Evolutionary conservation across 306 rosid genomes (phyloP).

Genomic region (Malus sylvestris): DNA sequence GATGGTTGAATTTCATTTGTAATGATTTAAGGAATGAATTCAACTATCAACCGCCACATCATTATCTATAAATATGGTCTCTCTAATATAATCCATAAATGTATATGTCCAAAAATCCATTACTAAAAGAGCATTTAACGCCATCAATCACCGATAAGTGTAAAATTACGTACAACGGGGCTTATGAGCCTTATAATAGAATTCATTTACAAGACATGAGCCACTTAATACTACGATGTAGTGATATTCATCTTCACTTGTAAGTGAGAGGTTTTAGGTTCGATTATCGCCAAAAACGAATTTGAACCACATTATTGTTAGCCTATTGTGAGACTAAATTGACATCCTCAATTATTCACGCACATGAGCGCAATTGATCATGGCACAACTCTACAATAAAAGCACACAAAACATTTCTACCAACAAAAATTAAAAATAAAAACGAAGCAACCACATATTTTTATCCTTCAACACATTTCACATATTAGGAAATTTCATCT

Average conservation of each 20-base stretch:
- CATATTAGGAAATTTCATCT: background rate
- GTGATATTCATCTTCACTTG: no score
- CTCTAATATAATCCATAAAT: no score
- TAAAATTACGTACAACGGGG: background rate
- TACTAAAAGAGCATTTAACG: background rate
- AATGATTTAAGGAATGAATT: no score
- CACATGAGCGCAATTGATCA: background rate
- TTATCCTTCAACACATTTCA: background rate
- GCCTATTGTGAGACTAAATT: accelerated
- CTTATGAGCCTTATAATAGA: background rate
- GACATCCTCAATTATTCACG: background rate
- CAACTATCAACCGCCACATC: no score
- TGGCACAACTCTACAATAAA: background rate
- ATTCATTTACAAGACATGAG: background rate
- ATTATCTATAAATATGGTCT: no score
- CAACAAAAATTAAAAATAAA: background rate
- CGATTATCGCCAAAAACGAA: accelerated
- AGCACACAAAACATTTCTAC: background rate
- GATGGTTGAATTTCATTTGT: no score
- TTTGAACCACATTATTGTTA: no score
- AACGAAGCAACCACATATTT: background rate
- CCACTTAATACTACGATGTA: no score
- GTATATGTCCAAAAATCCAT: background rate
- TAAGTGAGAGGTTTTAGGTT: no score
- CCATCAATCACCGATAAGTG: background rate